These are phyloP conservation scores for Xylaria sp. DNA, from an alignment of 2,329 filamentous ascomycete species.

Conservation along the genomic window DNA sequence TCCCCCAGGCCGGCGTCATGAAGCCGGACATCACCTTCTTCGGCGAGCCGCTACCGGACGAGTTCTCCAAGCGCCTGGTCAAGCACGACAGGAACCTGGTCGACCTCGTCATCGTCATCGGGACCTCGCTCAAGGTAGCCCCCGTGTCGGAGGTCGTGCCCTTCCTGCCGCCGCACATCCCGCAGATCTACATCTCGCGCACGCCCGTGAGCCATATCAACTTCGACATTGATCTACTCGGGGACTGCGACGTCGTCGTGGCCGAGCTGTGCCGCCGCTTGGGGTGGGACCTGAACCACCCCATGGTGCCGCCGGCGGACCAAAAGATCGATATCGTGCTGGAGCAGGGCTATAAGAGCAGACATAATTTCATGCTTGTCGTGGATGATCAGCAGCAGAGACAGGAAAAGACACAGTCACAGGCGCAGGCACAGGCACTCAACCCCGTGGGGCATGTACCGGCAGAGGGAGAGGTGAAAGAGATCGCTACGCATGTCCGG, in stretches of 20 bases:
- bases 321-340: conserved; percentile 64
- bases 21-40: conserved; percentile 99
- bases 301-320: conserved; percentile 75
- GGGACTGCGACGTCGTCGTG: conserved; percentile 91
- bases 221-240: conserved; percentile 96
- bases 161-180: conserved; percentile 77
- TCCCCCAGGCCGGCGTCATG: conserved; percentile 79
- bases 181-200: conserved; percentile 88
- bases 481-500: too few relatives aligned
- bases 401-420: too few relatives aligned
- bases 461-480: too few relatives aligned
- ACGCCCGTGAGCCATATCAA: conserved; percentile 87
- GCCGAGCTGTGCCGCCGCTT: conserved; percentile 82
- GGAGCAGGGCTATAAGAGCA: conserved; percentile 53
- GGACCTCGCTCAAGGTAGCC: conserved; percentile 93
- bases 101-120: conserved; percentile 94
- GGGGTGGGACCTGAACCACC: conserved; percentile 80
- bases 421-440: too few relatives aligned
- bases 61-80: conserved; percentile 82
- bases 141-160: conserved; percentile 92
- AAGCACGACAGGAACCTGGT: conserved; percentile 78
- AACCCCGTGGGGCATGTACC: too few relatives aligned
- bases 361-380: conserved; percentile 48
- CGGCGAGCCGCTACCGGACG: conserved; percentile 84
- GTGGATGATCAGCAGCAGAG: too few relatives aligned